phyloP scores from a whole-genome alignment of 2,329 filamentous ascomycete genomes.

The Xylaria sp. region DNA sequence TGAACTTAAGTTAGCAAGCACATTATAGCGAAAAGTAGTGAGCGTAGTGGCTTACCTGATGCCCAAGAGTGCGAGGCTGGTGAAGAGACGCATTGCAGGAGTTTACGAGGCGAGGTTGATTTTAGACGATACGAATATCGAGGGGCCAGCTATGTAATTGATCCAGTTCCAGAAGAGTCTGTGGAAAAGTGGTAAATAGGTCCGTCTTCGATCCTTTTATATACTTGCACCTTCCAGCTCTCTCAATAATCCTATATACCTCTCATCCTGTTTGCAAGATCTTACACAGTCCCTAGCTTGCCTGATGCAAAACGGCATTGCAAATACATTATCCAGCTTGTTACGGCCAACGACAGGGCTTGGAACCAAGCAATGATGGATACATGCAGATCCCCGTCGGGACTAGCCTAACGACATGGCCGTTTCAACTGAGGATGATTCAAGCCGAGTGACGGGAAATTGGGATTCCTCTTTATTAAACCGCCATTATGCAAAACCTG shows the following conservation, averaged over 20 bases:
- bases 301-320: not conserved
- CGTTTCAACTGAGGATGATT: slow-evolving; percentile 30
- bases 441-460: slow-evolving; percentile 35
- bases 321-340: slow-evolving; percentile 17
- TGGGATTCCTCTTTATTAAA: slow-evolving; percentile 23
- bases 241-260: not conserved
- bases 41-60: slow-evolving; percentile 41
- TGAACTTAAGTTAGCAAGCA: slow-evolving; percentile 40
- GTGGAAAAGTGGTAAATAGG: not conserved
- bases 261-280: slow-evolving; percentile 32
- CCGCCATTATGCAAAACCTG: slow-evolving; percentile 32
- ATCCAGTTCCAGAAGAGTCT: slow-evolving; percentile 2
- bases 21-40: not conserved
- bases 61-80: slow-evolving; percentile 44
- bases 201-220: slow-evolving; percentile 37
- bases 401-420: slow-evolving; percentile 36
- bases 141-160: slow-evolving; percentile 36
- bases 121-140: slow-evolving; percentile 45
- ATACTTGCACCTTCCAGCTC: slow-evolving; percentile 8
- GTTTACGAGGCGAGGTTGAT: slow-evolving; percentile 26
- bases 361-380: slow-evolving; percentile 33
- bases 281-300: slow-evolving; percentile 15
- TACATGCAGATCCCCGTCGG: slow-evolving; percentile 45
- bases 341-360: slow-evolving; percentile 17
- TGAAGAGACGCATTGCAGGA: slow-evolving; percentile 42